Base-by-base conservation (phyloP, 768 basidiomycete genomes). In the Antrodiella citrinella region DNA sequence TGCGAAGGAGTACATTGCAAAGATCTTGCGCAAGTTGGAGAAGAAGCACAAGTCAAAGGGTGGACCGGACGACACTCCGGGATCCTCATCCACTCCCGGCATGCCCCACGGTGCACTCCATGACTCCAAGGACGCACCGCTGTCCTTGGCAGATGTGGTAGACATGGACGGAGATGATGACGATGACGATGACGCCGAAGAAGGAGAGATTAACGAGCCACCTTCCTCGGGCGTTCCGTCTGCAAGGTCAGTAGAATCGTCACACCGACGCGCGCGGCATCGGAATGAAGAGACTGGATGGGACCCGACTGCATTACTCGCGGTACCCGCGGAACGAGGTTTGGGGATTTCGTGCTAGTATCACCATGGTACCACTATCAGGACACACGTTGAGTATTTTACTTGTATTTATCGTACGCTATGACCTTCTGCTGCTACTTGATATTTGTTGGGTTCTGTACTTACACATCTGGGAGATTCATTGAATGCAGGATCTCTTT, bases 1-100 rank as follows among this genome's bases (percentile, higher is more conserved):
- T 62, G 74, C 86, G 26, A 92, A 95, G 66, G 91, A 96, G 40
- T 98, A 90, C 64, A 82, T 93, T 50, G 69, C 76, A 50, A 96
- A 95, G 67, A 69, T 94, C 9, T 65, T 89, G 15, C 78, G 78
- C 30, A 86, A 80, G 58, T 65, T 84, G 44, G 81, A 83, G 26
- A 85, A 82, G 40, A 59, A 63, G 51, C 61, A 62, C 4, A 44
- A 26, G 38, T 52, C 51, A 38, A 47, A 49, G n/a, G 51, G 54
- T 10, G 54, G 56, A 4, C 11, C 43, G 23, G 13, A 39, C 19
- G 48, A 50, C 13, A 22, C 50, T 38, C 38, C 46, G 12, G 26
- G 26, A 9, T 7, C 49, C 24, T n/a, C 44, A 19, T 23, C 53
- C 23, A 26, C 55, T 21, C 49, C 52, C n/a, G 41, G 22, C 43